Percentiles rank a stretch among this genome's conserved stretches.
Conservation (phyloP, 1,284 basidiomycete species). For the Leccinum fuscescens region DNA sequence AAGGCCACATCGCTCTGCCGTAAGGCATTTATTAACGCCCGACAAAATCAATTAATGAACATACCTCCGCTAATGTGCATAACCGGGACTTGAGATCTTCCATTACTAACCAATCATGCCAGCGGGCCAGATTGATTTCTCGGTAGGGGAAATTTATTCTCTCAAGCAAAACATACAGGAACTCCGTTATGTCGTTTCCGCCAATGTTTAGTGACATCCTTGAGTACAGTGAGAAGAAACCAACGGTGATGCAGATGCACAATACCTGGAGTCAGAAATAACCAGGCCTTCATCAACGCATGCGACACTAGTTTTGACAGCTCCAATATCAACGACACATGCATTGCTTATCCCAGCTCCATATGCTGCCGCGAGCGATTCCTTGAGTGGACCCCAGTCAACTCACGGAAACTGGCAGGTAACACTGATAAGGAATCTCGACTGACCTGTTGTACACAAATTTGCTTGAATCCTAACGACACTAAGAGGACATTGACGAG, state of each 20-base stretch:
- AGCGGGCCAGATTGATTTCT: constrained; percentile 71
- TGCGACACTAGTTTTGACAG: constrained; percentile 80
- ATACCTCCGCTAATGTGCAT: constrained; percentile 83
- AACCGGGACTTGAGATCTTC: constrained; percentile 83
- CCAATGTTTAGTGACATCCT: constrained; percentile 88
- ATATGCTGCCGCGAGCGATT: constrained; percentile 91
- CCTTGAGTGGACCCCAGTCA: constrained; percentile 48
- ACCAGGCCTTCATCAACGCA: constrained; percentile 96
- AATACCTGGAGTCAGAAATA: constrained; percentile 82
- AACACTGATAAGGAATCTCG: neutral
- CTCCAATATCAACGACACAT: constrained; percentile 95
- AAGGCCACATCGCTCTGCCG: constrained; percentile 83
- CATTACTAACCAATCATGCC: constrained; percentile 87
- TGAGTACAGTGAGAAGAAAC: constrained; percentile 8
- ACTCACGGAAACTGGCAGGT: neutral
- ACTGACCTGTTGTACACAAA: constrained; percentile 83
- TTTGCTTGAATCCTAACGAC: constrained; percentile 87
- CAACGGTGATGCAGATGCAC: neutral
- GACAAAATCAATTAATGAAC: constrained; percentile 18
- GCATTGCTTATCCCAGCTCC: constrained; percentile 93
- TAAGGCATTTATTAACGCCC: constrained; percentile 2
- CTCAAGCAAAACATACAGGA: constrained; percentile 79
- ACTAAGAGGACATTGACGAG: constrained; percentile 76
- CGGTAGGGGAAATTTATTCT: constrained; percentile 88
- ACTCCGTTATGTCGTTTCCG: constrained; percentile 91